phyloP scores from a whole-genome alignment of 257 asterid species.

The Ophiorrhiza pumila region DNA sequence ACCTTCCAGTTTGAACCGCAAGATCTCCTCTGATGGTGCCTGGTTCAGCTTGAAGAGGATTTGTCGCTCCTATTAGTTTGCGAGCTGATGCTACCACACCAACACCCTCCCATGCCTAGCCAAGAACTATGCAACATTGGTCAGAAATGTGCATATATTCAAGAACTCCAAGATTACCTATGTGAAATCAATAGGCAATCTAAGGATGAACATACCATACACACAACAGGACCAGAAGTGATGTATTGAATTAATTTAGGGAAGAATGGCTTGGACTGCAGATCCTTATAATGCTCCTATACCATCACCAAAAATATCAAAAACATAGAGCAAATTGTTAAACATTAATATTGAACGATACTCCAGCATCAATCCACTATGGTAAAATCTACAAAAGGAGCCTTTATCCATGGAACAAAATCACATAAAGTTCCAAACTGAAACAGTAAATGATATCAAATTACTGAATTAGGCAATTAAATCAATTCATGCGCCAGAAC shows the following conservation, averaged over 20 bases:
- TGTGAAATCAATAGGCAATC: background rate
- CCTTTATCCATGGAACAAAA: background rate
- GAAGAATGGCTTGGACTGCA: slow-evolving; percentile 75
- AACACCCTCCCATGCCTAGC: slow-evolving; percentile 91
- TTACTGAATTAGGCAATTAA: background rate
- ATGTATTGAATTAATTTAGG: slow-evolving; percentile 79
- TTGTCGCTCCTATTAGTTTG: slow-evolving; percentile 85
- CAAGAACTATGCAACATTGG: background rate
- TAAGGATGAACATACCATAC: slow-evolving; percentile 57
- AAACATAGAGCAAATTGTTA: background rate
- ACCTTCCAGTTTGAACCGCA: slow-evolving; percentile 98
- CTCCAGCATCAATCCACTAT: background rate
- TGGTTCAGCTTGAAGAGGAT: slow-evolving; percentile 93
- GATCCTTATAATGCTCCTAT: slow-evolving; percentile 90
- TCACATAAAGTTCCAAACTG: too few species aligned
- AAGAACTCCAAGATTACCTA: background rate
- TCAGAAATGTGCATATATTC: background rate
- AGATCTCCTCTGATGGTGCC: slow-evolving; percentile 98
- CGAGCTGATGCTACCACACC: slow-evolving; percentile 97
- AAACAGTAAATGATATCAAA: background rate
- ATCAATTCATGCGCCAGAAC: background rate
- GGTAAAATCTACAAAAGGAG: background rate
- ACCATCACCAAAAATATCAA: background rate
- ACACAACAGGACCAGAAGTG: slow-evolving; percentile 91
- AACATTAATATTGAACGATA: background rate